These are phyloP conservation scores for Cladosporium velox DNA, from an alignment of 2,329 filamentous ascomycete species.

Conservation along the genomic window DNA sequence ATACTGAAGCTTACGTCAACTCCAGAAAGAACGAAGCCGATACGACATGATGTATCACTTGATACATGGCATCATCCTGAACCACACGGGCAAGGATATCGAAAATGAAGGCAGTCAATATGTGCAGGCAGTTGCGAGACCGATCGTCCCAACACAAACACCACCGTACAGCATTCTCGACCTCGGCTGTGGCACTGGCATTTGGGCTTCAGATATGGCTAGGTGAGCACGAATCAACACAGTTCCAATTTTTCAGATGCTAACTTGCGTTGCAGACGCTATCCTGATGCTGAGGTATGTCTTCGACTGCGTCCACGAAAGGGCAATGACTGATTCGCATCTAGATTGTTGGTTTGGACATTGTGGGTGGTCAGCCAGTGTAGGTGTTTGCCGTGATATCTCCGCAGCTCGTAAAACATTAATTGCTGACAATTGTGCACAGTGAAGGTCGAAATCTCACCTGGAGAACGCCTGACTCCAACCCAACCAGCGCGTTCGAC, in stretches of 20 bases:
- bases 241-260: background rate
- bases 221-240: conserved; percentile 57
- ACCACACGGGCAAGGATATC: background rate
- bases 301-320: background rate
- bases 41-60: conserved; percentile 23
- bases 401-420: background rate
- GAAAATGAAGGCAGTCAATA: background rate
- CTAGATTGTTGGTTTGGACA: conserved; percentile 34
- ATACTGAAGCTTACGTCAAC: background rate
- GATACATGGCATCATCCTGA: conserved; percentile 16
- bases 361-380: conserved; percentile 21
- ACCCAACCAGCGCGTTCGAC: conserved; percentile 49
- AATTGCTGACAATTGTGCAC: background rate
- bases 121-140: conserved; percentile 4
- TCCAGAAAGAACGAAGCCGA: conserved; percentile 21
- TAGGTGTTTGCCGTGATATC: background rate
- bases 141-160: conserved; percentile 8
- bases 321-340: background rate
- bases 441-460: conserved; percentile 12
- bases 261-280: background rate
- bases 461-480: conserved; percentile 28
- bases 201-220: conserved; percentile 87
- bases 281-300: conserved; percentile 55
- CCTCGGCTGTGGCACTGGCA: conserved; percentile 83
- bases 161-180: conserved; percentile 56